Base-by-base conservation (phyloP, 768 basidiomycete species). In the Mycena belliarum region DNA sequence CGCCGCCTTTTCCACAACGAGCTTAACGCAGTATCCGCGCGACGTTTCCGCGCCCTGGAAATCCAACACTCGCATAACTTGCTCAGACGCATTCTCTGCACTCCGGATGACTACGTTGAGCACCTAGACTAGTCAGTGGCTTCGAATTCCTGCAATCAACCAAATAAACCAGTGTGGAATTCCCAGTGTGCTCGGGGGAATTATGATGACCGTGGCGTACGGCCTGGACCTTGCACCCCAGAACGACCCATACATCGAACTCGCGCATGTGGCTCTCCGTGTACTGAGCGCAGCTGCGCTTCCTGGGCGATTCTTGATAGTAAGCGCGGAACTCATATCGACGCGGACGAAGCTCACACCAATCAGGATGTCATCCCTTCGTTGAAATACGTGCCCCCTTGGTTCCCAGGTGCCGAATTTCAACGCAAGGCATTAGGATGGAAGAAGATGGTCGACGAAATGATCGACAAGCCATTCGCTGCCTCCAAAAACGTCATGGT, bases 321-420 rank as follows among this genome's bases (percentile, higher is more conserved):
- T 54, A 23, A 16, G 47, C 18, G 10, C 4, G 4, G 11, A 16
- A 35, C 9, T 18, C 29, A 32, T 32, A 32, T 32, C 11, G 6
- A 12, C 11, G 8, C 7, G 3, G 16, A 28, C 11, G 16, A 41
- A 21, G 7, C 12, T 26, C 11, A 26, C 12, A 18, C 7, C 21
- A n/a, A 6, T 26, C 33, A 59, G 68, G 47, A 68, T 64, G 3
- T 51, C 46, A 23, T 63, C 61, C 23, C 70, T 65, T 42, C 68
- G 60, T 41, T 61, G 14, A 61, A 63, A 47, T 57, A 56, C 42
- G 60, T 63, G 5, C 67, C 61, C 14, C 43, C 16, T 10, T 68
- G 60, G 60, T 52, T 66, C 46, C 65, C 63, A 9, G 59, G 63
- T 42, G 65, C 60, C 23, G 57, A 52, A 6, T 66, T 66, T 43